phyloP scores from a whole-genome alignment of 2,329 filamentous ascomycete species.

The Pestalotiopsis sp. region DNA sequence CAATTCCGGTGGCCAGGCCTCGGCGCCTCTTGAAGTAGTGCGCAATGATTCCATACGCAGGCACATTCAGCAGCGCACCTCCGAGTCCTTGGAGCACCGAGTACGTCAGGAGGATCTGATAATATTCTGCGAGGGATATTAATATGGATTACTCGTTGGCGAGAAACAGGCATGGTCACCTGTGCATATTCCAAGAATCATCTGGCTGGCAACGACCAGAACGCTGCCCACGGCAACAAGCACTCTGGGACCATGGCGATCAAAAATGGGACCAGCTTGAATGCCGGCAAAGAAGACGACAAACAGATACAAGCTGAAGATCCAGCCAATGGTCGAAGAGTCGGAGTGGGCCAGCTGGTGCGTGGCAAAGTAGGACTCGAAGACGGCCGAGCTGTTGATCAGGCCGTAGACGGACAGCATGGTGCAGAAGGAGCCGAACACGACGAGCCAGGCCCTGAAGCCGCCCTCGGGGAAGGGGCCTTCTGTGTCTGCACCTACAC shows the following conservation, averaged over 20 bases:
- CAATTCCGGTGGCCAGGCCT: conserved; percentile 78
- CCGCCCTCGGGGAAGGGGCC: conserved; percentile 73
- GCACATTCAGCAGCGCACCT: conserved; percentile 14
- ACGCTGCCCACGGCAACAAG: conserved; percentile 6
- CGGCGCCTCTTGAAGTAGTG: conserved; percentile 78
- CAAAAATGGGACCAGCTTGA: conserved; percentile 59
- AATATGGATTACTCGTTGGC: background rate
- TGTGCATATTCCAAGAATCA: conserved; percentile 12
- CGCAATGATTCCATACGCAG: conserved; percentile 13
- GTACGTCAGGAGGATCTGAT: conserved; percentile 15
- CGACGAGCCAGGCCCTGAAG: conserved; percentile 69
- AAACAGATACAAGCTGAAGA: conserved; percentile 80
- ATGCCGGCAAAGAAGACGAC: conserved; percentile 80
- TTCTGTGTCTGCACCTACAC: conserved; percentile 16
- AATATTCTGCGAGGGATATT: conserved; percentile 10
- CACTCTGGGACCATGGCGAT: conserved; percentile 7
- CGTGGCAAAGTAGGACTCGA: conserved; percentile 73
- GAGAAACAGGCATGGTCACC: background rate
- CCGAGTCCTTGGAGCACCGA: conserved; percentile 14
- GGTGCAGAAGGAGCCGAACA: conserved; percentile 73
- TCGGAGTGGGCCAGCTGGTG: conserved; percentile 70
- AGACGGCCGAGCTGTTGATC: conserved; percentile 73
- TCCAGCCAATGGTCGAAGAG: conserved; percentile 76
- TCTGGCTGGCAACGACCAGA: conserved; percentile 12
- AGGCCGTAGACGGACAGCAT: conserved; percentile 71